Conservation (phyloP, 2,329 filamentous ascomycete species). For the Dactylellina haptotyla region DNA sequence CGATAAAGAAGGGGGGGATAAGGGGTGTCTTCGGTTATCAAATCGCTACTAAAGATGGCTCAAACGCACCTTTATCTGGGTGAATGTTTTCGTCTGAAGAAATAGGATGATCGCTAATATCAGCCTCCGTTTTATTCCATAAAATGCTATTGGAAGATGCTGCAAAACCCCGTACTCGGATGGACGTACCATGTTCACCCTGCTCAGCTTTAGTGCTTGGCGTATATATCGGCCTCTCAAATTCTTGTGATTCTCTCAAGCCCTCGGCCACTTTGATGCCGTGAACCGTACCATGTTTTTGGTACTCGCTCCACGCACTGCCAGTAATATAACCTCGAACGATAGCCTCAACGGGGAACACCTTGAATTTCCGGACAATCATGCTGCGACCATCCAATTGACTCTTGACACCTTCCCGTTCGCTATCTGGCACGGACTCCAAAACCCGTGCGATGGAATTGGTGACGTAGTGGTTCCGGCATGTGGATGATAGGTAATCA, state of each 20-base stretch:
- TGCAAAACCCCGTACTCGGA: conserved; percentile 7
- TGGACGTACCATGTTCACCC: conserved; percentile 69
- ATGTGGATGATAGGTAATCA: conserved; percentile 68
- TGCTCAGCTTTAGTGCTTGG: conserved; percentile 85
- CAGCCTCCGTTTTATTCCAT: conserved; percentile 19
- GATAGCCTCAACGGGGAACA: conserved; percentile 83
- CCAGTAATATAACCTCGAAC: conserved; percentile 92
- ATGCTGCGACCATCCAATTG: conserved; percentile 75
- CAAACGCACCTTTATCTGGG: conserved; percentile 69
- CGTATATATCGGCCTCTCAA: conserved; percentile 77
- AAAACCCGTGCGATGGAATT: conserved; percentile 66
- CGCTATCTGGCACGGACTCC: conserved; percentile 57
- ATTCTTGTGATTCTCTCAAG: conserved; percentile 74
- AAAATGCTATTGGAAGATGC: conserved; percentile 14
- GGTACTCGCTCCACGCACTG: conserved; percentile 83
- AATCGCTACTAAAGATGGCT: neutral
- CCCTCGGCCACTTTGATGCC: conserved; percentile 76
- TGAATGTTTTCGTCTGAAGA: conserved; percentile 80
- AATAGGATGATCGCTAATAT: conserved; percentile 9
- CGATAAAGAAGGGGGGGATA: neutral
- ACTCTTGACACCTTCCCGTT: conserved; percentile 62
- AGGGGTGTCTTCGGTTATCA: neutral
- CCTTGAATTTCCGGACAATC: conserved; percentile 77
- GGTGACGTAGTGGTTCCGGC: conserved; percentile 71
- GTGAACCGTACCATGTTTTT: conserved; percentile 78